Base-by-base conservation (phyloP, 148 eudicot species). In the Silene uniflora region DNA sequence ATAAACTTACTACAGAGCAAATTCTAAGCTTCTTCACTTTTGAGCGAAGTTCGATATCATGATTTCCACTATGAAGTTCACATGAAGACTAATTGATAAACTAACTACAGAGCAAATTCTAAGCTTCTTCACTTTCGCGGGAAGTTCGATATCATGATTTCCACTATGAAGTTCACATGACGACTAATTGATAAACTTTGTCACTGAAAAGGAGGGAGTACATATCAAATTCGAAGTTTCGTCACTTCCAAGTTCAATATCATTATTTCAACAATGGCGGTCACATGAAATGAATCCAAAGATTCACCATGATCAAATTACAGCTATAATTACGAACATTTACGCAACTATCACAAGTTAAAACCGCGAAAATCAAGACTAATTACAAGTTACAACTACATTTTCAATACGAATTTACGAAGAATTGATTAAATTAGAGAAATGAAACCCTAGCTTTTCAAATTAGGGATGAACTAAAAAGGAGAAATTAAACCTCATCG, bases 401-500 rank as follows among this genome's bases (percentile, higher is more conserved):
- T 29, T 23, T 35, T 35, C 21, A 6, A 64, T 10, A 24, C 6
- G 11, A 32, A 63, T 3, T n/a, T 7, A 3, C 10, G 3, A 66
- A 18, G 32, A 75, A 24, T 23, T 23, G 61, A 76, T 76, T 25
- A 76, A 76, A 32, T 32, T 11, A 27, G 62, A 17, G 18, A n/a
- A 75, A 46, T 4, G 42, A 59, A 73, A 73, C 75, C 75, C 75
- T 73, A 73, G 3, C 0, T 73, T 25, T 6, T 42, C 7, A 11
- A 67, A 66, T 68, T 4, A 61, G 32, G 16, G 60, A 19, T 32
- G 56, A 5, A 77, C 6, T 3, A 23, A 58, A 17, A 4, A 21
- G 17, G 13, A 62, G 5, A 18, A 24, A 61, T 18, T 19, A 66
- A 81, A 91, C 98, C 96, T 91, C 98, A 78, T 89, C 82, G 35